These are phyloP conservation scores for Wickerhamiella spandovensis DNA, from an alignment of 805 yeast species.

Conservation along the genomic window DNA sequence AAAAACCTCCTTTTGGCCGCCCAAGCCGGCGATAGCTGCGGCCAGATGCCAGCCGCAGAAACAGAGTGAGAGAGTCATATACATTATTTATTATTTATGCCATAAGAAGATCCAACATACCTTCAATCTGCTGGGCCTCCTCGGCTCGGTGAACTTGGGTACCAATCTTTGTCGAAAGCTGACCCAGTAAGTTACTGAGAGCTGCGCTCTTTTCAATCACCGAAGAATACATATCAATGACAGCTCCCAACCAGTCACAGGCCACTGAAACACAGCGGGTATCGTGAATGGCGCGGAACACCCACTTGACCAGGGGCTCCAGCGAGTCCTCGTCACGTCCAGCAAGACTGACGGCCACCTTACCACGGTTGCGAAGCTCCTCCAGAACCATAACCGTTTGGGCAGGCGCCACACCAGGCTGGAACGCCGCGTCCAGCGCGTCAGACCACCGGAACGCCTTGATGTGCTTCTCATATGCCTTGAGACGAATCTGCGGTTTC, in stretches of 20 bases:
- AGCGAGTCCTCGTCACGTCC: conserved; percentile 77
- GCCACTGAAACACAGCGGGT: conserved; percentile 52
- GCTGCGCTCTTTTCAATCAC: conserved; percentile 62
- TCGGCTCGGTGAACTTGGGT: conserved; percentile 63
- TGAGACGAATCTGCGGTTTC: conserved; percentile 41
- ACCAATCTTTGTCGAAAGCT: conserved; percentile 42
- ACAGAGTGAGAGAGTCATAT: not conserved
- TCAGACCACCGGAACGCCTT: conserved; percentile 87
- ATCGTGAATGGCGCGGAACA: conserved; percentile 61
- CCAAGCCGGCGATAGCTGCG: not conserved
- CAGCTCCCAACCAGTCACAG: conserved; percentile 54
- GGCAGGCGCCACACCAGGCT: conserved; percentile 66
- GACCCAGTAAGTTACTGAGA: conserved; percentile 55
- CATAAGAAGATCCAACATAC: conserved; percentile 82
- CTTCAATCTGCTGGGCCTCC: conserved; percentile 81
- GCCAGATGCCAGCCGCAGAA: not conserved
- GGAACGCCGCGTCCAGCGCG: conserved; percentile 78
- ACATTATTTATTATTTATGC: conserved; percentile 18
- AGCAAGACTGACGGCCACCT: conserved; percentile 63
- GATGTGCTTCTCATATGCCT: conserved; percentile 69
- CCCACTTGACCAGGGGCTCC: conserved; percentile 82
- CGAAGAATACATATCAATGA: conserved; percentile 64
- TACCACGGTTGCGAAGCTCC: conserved; percentile 81
- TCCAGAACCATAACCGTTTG: conserved; percentile 68
- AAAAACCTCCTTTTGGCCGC: not conserved